Evolutionary conservation across 208 protist genomes (phyloP), one percentile per base, ranked within the genome.

Genomic region (Leishmania arabica): DNA sequence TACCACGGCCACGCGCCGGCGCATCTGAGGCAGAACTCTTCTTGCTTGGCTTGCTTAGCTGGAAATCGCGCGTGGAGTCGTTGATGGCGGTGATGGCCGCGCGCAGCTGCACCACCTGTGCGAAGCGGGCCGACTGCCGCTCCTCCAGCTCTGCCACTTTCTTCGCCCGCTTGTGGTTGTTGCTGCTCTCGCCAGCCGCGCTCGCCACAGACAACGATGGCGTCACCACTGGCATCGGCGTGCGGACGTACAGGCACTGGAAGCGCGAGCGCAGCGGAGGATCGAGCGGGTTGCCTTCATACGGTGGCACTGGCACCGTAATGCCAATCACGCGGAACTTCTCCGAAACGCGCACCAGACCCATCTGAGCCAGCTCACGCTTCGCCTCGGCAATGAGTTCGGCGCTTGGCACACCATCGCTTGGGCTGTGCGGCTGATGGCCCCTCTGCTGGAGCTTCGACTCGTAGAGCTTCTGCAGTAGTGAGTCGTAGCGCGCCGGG

Each of bases 251-350:
- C 21, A 97, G 86, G 71, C 90, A 96, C 84, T 97, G 93, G 58
- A 97, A 97, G 47, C 92, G 91, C 17, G 91, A 96, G 27, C 95
- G 89, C 77, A 98, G 84, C 37, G 95, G 95, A 2, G 93, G 95
- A 80, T 98, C 95, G 54, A 98, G 92, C 21, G 95, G 93, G 79
- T 91, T 96, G 62, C 93, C 95, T 24, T 93, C 90, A 77, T 93
- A 98, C 4, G 84, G 88, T 9, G 93, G 93, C 66, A 98, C 95
- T 1, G 98, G 98, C 13, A 99, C 91, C 17, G 98, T 98, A 31
- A 99, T 88, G 51, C 97, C 98, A 68, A 99, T 92, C 70, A 99
- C 97, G 24, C 95, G 88, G 77, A 99, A 99, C 66, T 96, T 83
- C 64, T 97, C 93, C 31, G 91, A 93, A 3, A 98, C 96, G 69